A percentile compares a stretch with the other conserved stretches of the same genome.
Evolutionary conservation across 2,329 filamentous ascomycete species (phyloP).

Genomic region (Lecanicillium sp.): DNA sequence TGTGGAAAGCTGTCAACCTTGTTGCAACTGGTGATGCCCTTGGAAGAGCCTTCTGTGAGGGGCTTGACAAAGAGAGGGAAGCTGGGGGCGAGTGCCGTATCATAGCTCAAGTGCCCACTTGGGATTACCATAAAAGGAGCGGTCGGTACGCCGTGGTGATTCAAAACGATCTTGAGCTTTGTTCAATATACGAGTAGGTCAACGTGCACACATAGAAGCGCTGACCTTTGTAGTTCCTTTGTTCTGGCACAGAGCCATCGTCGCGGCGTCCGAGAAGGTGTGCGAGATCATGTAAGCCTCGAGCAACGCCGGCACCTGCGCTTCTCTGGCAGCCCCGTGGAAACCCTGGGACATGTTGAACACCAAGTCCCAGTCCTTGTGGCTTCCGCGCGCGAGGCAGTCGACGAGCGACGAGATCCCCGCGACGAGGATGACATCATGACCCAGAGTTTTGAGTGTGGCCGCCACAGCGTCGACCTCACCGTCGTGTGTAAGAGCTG

Average conservation of each 20-base stretch:
- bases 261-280: slow-evolving; percentile 11
- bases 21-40: slow-evolving; percentile 10
- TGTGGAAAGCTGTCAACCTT: background rate
- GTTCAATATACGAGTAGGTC: background rate
- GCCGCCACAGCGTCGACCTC: slow-evolving; percentile 10
- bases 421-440: slow-evolving; percentile 8
- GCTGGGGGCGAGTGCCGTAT: background rate
- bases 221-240: slow-evolving; percentile 13
- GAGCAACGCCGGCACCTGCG: slow-evolving; percentile 11
- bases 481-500: slow-evolving; percentile 8
- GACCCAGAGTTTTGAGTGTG: slow-evolving; percentile 5
- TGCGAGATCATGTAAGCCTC: slow-evolving; percentile 10
- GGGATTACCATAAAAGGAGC: slow-evolving; percentile 8
- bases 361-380: slow-evolving; percentile 11
- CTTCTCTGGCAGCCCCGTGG: slow-evolving; percentile 5
- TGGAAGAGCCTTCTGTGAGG: slow-evolving; percentile 8
- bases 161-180: slow-evolving; percentile 5
- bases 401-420: slow-evolving; percentile 6
- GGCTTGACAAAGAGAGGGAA: slow-evolving; percentile 14
- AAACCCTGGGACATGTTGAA: slow-evolving; percentile 14
- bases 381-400: background rate
- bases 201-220: background rate
- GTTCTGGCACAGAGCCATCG: slow-evolving; percentile 14
- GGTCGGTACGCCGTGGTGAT: slow-evolving; percentile 10
- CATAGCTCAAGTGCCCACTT: background rate